These are phyloP conservation scores for Conidiobolus incongruus DNA, from an alignment of 371 early-diverging fungal species.

Conservation along the genomic window DNA sequence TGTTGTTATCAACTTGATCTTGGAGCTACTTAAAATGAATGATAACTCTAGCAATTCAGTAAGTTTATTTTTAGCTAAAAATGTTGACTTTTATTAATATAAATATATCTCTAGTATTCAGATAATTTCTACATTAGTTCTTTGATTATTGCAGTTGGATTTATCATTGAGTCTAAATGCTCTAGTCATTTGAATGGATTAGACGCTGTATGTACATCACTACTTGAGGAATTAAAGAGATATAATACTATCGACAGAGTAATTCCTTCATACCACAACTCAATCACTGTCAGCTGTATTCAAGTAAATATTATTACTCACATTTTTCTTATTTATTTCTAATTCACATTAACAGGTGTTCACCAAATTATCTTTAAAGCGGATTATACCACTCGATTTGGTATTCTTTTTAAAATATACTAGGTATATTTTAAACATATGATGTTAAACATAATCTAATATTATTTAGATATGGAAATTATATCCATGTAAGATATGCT, in stretches of 20 bases:
- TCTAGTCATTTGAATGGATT: too few relatives aligned
- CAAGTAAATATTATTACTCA: slow-evolving; percentile 28
- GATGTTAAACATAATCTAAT: too few relatives aligned
- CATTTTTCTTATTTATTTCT: too few relatives aligned
- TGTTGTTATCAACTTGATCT: slow-evolving; percentile 17
- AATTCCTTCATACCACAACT: slow-evolving; percentile 67
- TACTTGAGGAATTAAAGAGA: slow-evolving; percentile 53
- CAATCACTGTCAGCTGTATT: slow-evolving; percentile 54
- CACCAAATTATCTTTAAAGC: slow-evolving; percentile 22
- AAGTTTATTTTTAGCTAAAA: too few relatives aligned
- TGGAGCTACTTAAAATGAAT: slow-evolving; percentile 61
- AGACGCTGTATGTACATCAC: slow-evolving; percentile 20
- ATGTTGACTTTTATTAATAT: too few relatives aligned
- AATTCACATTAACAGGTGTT: slow-evolving; percentile 4
- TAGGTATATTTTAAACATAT: too few relatives aligned
- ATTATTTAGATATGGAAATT: slow-evolving; percentile 44
- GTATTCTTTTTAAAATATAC: slow-evolving; percentile 31
- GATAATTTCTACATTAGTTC: too few relatives aligned
- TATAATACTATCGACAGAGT: slow-evolving; percentile 55
- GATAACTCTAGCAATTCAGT: slow-evolving; percentile 79
- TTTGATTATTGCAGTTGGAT: too few relatives aligned
- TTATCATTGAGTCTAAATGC: too few relatives aligned
- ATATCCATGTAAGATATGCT: slow-evolving; percentile 26
- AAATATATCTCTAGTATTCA: too few relatives aligned
- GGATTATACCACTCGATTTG: slow-evolving; percentile 35